Evolutionary conservation across 768 basidiomycete species (phyloP).

Genomic region (Termitomyces sp.): DNA sequence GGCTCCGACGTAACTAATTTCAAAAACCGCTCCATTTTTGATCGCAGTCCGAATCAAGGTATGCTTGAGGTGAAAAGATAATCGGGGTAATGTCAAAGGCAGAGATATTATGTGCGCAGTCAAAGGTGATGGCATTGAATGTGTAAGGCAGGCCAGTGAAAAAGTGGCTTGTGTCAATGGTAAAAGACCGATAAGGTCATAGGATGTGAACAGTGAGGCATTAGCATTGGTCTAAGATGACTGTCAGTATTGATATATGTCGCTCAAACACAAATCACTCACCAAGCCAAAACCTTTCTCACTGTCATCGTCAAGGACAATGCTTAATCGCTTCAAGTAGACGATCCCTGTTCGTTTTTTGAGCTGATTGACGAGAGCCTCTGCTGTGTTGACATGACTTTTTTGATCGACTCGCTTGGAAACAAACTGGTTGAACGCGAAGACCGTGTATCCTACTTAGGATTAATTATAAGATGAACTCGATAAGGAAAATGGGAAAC

Average conservation of each 20-base stretch:
- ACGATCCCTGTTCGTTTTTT: conserved; percentile 57
- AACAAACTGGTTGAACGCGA: conserved; percentile 74
- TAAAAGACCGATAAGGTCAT: conserved; percentile 74
- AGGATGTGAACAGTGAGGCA: conserved; percentile 52
- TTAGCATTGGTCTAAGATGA: conserved; percentile 65
- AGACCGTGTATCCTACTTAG: conserved; percentile 82
- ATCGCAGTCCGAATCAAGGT: conserved; percentile 79
- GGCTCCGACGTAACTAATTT: conserved; percentile 75
- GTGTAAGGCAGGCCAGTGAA: conserved; percentile 76
- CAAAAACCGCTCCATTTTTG: conserved; percentile 81
- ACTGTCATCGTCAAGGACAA: conserved; percentile 78
- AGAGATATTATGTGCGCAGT: conserved; percentile 81
- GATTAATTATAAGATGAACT: conserved; percentile 6
- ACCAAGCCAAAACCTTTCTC: conserved; percentile 86
- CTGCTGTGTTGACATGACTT: conserved; percentile 61
- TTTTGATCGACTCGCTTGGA: conserved; percentile 71
- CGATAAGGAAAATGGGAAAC: conserved; percentile 22
- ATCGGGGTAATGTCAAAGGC: conserved; percentile 72
- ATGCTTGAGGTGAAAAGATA: conserved; percentile 80
- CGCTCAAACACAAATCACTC: conserved; percentile 16
- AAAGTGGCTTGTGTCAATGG: conserved; percentile 74
- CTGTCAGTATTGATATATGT: neutral
- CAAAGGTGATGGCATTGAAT: conserved; percentile 68
- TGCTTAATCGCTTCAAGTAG: conserved; percentile 74
- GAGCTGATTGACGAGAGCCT: conserved; percentile 55